A percentile compares a stretch with the other conserved stretches of the same genome.
phyloP scores from a whole-genome alignment of 371 early-diverging fungal species.

The Blakeslea trispora region DNA sequence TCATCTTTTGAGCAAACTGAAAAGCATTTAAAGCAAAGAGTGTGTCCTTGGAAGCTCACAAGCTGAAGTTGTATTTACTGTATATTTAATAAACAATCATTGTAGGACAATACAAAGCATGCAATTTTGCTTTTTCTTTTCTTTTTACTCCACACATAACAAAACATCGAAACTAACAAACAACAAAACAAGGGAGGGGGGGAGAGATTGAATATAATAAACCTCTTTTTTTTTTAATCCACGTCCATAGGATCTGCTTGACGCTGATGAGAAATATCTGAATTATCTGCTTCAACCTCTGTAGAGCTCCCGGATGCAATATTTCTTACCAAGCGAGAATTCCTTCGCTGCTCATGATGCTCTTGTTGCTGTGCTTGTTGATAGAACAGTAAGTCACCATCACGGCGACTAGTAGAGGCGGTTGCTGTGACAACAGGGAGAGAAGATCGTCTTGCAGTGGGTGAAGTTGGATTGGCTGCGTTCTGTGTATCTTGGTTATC shows the following conservation, averaged over 20 bases:
- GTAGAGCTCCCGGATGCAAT: conserved; percentile 36
- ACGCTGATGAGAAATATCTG: conserved; percentile 22
- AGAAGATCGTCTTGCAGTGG: conserved; percentile 24
- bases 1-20: no score
- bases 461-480: conserved; percentile 1
- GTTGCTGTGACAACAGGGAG: conserved; percentile 18
- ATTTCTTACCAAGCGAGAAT: conserved; percentile 26
- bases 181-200: background rate
- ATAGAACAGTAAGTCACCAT: conserved; percentile 28
- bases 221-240: conserved; percentile 16
- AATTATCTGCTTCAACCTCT: conserved; percentile 32
- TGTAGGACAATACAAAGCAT: no score
- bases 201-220: background rate
- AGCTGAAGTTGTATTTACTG: no score
- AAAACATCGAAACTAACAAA: background rate
- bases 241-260: conserved; percentile 36
- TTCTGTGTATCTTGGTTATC: conserved; percentile 13
- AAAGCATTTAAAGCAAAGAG: no score
- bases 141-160: no score
- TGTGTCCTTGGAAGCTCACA: no score
- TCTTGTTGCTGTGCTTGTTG: conserved; percentile 9
- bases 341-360: conserved; percentile 16
- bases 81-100: no score
- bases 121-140: no score
- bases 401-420: conserved; percentile 20